Evolutionary conservation across 1,139 yeast genomes (phyloP), one percentile per base, ranked within the genome.

Genomic region (Geotrichum restrictum): DNA sequence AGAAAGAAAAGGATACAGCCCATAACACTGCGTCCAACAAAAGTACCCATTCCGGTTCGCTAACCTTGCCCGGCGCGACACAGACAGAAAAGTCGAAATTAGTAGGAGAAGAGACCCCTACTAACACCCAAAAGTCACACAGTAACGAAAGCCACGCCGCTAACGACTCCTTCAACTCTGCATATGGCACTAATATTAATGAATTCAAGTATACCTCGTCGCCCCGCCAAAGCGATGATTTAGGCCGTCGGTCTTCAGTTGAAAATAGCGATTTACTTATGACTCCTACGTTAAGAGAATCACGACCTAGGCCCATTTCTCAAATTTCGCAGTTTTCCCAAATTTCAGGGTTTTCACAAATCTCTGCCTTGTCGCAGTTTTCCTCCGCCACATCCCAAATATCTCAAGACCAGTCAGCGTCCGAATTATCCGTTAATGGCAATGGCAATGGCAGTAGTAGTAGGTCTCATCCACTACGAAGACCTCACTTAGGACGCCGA

Each of bases 241-340:
- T 40, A 36, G 32, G 47, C 48, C 49, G 41, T 34, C 36, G 14
- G 53, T 45, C 45, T 36, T 60, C 11, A 57, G 53, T 1, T 57
- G 60, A 33, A 48, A 57, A 47, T 32, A 56, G 64, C 6, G 61
- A 62, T 19, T 14, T 56, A 2, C 54, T 60, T 14, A 39, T 45
- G 14, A 48, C 50, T 14, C 48, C 51, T 32, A n/a, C n/a, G 57
- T 1, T 53, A 56, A 19, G 38, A 5, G 19, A 27, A 7, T 11
- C 58, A 19, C 68, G 75, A 50, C 71, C 76, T 3, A 70, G 93
- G 50, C 89, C 91, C 1, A 74, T 81, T 3, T 83, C 91, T 0
- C 78, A 83, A 69, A 69, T 83, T 1, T 83, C 91, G 0, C 87
- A 82, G 60, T 72, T 78, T 34, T 80, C 85, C 52, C 79, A 79